Evolutionary conservation across 768 basidiomycete genomes (phyloP), one percentile per base, ranked within the genome.

Genomic region (Mycena metata): DNA sequence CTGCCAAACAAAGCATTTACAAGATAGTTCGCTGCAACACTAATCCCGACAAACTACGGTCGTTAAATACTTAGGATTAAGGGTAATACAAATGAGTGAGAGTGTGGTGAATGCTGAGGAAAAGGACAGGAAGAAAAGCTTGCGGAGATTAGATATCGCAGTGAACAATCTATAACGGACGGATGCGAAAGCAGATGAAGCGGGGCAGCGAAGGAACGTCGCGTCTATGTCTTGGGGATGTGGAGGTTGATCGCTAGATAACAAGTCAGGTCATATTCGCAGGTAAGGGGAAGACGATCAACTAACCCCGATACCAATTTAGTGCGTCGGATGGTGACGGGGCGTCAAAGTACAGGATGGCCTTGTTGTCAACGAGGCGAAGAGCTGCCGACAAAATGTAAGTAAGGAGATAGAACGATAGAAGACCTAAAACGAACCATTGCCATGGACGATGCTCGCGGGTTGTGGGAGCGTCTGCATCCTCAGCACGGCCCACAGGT

Each of bases 401-500:
- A 52, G 60, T 49, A 55, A 62, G 68, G 35, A 49, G 36, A 36
- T 33, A 60, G 47, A 60, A 23, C 39, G 67, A 39, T 19, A 57
- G 30, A 39, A 49, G 45, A 47, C n/a, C 39, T 17, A 42, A 45
- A 57, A 62, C 64, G 70, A 76, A 93, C 94, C 89, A 77, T 93
- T 96, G 46, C 93, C 94, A 76, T 96, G 92, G 26, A 95, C 92
- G 64, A 96, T 93, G 71, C 92, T 95, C 19, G 94, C 95, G 7
- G 94, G 96, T 74, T 96, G 94, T 7, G 92, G 91, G 49, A 96
- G 77, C 0, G 96, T 97, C 78, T 96, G 95, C 95, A 99, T 96
- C 47, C 97, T 87, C 67, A 99, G 81, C 36, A 98, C 97, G 39
- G 96, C 96, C 92, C 95, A 98, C n/a, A 99, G 84, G 76, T 99